Conservation (phyloP, 352 stramenopile species). For the Achlya hypogyna region DNA sequence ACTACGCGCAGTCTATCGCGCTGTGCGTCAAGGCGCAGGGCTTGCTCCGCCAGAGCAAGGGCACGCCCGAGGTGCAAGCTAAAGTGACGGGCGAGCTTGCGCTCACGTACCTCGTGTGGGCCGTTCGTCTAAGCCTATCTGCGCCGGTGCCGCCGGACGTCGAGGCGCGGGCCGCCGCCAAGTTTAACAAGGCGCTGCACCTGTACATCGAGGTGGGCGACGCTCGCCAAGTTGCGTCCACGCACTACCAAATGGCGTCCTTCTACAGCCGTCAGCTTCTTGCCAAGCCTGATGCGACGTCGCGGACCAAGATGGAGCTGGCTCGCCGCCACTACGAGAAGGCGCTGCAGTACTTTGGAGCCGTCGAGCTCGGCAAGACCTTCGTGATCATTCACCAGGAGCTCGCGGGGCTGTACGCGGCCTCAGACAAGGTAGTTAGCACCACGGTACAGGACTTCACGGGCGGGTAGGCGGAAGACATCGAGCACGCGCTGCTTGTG, state of each 20-base stretch:
- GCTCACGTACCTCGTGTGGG: conserved; percentile 74
- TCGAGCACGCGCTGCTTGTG: conserved; percentile 69
- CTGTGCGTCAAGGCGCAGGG: conserved; percentile 55
- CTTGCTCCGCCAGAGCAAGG: conserved; percentile 61
- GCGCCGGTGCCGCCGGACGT: not conserved
- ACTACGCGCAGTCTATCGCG: conserved; percentile 52
- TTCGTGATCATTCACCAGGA: conserved; percentile 81
- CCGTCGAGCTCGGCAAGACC: conserved; percentile 53
- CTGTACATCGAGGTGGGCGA: conserved; percentile 67
- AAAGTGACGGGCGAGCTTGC: conserved; percentile 78
- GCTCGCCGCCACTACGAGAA: conserved; percentile 78
- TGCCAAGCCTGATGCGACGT: not conserved
- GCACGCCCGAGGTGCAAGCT: conserved; percentile 39
- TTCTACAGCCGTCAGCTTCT: conserved; percentile 59
- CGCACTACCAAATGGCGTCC: conserved; percentile 79
- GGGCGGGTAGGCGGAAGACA: conserved; percentile 48
- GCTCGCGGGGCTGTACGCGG: conserved; percentile 60
- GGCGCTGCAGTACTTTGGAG: conserved; percentile 66
- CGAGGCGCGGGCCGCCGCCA: conserved; percentile 2
- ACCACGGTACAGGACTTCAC: conserved; percentile 22
- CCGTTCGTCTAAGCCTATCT: conserved; percentile 43
- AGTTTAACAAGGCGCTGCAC: conserved; percentile 64
- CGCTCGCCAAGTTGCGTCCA: conserved; percentile 59
- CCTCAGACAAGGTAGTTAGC: conserved; percentile 4
- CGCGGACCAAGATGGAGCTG: conserved; percentile 72